Percentiles rank a stretch among this genome's conserved stretches.
Conservation (phyloP, 192 early-diverging fungal species). For the Coemansia sp. region DNA sequence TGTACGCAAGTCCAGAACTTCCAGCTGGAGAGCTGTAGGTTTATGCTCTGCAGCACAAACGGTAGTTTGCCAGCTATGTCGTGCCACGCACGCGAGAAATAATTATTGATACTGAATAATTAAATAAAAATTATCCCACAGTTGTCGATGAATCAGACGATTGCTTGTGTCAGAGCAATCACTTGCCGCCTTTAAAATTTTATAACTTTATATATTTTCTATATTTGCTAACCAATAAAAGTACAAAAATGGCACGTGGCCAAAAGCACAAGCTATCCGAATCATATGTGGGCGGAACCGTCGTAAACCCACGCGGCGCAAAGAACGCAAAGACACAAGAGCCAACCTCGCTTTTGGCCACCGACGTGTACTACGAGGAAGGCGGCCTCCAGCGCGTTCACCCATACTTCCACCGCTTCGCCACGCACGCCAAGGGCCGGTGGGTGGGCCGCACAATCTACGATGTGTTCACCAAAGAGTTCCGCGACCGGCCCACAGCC, state of each 20-base stretch:
- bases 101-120: not conserved
- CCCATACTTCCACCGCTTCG: conserved; percentile 82
- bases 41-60: no score
- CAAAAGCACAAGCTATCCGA: conserved; percentile 28
- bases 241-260: not conserved
- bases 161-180: not conserved
- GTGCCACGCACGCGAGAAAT: no score
- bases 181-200: not conserved
- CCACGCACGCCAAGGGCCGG: conserved; percentile 84
- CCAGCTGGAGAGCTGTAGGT: no score
- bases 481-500: conserved; percentile 71
- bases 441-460: conserved; percentile 78
- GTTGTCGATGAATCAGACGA: not conserved
- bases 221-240: not conserved
- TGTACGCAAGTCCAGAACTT: no score
- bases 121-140: conserved; percentile 6
- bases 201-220: not conserved
- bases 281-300: conserved; percentile 14
- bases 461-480: conserved; percentile 85
- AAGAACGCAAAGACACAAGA: conserved; percentile 10
- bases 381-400: conserved; percentile 55
- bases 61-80: no score
- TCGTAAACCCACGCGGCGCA: conserved; percentile 10
- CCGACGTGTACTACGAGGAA: conserved; percentile 32
- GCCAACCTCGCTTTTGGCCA: conserved; percentile 1